Percentiles rank a stretch among this genome's conserved stretches.
These are phyloP conservation scores for Ambrosia artemisiifolia DNA, from an alignment of 129 eudicot genomes.

Conservation along the genomic window DNA sequence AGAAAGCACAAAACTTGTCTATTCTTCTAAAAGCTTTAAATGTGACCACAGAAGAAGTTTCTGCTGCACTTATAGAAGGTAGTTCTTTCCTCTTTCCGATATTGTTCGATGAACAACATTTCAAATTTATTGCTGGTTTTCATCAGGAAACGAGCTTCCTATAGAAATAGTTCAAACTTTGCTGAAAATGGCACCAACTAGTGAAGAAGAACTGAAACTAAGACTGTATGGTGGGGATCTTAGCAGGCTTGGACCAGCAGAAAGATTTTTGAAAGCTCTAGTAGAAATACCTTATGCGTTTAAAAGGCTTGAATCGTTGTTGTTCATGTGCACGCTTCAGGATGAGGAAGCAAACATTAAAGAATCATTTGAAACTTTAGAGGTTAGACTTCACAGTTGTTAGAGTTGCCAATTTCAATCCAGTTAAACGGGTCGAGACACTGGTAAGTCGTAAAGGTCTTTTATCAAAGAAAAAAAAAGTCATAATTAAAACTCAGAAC, in stretches of 20 bases:
- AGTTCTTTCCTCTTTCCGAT: not conserved
- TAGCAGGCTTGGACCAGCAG: constrained; percentile 58
- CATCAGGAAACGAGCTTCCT: constrained; percentile 63
- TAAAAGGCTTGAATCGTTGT: constrained; percentile 43
- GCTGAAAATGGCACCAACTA: constrained; percentile 57
- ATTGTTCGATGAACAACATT: not conserved
- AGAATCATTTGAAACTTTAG: constrained; percentile 49
- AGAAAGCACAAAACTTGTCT: constrained; percentile 59
- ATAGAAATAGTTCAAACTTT: constrained; percentile 52
- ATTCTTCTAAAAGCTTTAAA: constrained; percentile 57
- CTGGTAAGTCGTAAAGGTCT: not conserved
- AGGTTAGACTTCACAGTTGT: constrained; percentile 37
- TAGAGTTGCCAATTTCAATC: not conserved
- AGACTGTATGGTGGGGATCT: constrained; percentile 51
- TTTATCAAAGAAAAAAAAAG: too few relatives aligned
- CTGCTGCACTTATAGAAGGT: constrained; percentile 57
- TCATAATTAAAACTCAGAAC: not conserved
- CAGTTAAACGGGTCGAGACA: not conserved
- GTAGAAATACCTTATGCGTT: constrained; percentile 63
- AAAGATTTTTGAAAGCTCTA: constrained; percentile 48
- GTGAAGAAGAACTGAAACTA: constrained; percentile 58
- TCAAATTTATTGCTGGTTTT: constrained; percentile 2
- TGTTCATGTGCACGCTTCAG: constrained; percentile 52
- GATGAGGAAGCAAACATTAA: constrained; percentile 43
- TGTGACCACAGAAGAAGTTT: constrained; percentile 64